phyloP scores from a whole-genome alignment of 306 rosid genomes.

The Medicago lupulina region DNA sequence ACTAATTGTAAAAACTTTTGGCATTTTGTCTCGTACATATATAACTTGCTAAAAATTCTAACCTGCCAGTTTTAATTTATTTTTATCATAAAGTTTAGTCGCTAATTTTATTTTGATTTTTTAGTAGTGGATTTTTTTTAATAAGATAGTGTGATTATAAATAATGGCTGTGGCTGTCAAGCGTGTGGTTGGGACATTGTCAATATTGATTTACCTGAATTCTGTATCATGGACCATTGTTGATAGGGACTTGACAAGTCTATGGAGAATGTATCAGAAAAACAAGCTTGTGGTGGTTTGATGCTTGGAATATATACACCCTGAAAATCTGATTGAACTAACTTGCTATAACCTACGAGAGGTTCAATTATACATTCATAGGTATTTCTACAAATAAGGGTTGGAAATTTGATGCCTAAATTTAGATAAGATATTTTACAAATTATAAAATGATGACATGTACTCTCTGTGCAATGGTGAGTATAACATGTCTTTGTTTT shows the following conservation, averaged over 20 bases:
- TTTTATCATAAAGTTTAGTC: too few relatives aligned
- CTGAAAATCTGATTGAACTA: not conserved
- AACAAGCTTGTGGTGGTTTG: not conserved
- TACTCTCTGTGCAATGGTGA: too few relatives aligned
- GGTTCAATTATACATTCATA: not conserved
- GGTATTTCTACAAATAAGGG: not conserved
- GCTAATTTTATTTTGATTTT: too few relatives aligned
- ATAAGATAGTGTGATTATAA: not conserved
- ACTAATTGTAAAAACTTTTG: too few relatives aligned
- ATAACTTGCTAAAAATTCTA: too few relatives aligned
- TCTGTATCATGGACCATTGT: not conserved
- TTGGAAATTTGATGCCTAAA: not conserved
- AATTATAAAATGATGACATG: too few relatives aligned
- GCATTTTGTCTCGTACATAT: too few relatives aligned
- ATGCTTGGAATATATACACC: too few relatives aligned
- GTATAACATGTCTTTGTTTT: too few relatives aligned
- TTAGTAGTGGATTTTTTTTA: too few relatives aligned
- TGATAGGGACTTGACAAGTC: not conserved
- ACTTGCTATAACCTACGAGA: too few relatives aligned
- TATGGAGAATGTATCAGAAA: not conserved
- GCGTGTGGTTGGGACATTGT: slow-evolving; percentile 40
- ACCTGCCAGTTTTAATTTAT: too few relatives aligned
- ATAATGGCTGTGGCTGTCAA: slow-evolving; percentile 1
- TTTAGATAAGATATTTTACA: not conserved
- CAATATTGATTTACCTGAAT: slow-evolving; percentile 9